Evolutionary conservation across 257 asterid species (phyloP).

Genomic region (Sherardia arvensis): DNA sequence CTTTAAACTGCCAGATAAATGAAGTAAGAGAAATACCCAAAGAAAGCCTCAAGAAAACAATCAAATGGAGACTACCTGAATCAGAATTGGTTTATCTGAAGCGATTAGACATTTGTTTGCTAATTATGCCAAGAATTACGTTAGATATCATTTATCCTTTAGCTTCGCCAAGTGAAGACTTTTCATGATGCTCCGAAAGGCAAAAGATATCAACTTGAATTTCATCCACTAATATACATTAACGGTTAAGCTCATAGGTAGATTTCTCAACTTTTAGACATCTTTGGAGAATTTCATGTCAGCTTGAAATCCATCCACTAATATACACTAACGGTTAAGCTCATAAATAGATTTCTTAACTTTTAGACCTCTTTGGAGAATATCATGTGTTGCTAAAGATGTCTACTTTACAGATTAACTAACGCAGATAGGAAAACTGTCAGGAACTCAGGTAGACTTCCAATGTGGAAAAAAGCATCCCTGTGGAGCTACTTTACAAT

Average conservation of each 20-base stretch:
- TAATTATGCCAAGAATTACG: too few relatives aligned
- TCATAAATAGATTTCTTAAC: background rate
- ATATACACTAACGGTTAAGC: too few relatives aligned
- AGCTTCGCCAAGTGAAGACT: background rate
- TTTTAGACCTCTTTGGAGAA: background rate
- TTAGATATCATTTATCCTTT: background rate
- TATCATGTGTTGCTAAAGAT: background rate
- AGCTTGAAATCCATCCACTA: background rate
- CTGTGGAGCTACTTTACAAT: background rate
- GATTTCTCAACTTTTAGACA: background rate
- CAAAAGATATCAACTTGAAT: background rate
- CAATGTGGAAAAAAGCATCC: background rate
- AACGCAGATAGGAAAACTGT: background rate
- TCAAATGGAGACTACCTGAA: too few relatives aligned
- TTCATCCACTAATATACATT: background rate
- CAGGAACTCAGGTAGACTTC: background rate
- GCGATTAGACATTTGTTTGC: too few relatives aligned
- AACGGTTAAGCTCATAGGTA: background rate
- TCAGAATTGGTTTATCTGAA: too few relatives aligned
- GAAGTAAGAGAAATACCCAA: background rate
- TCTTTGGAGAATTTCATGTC: too few relatives aligned
- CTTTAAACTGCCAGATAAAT: background rate
- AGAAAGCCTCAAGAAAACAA: background rate
- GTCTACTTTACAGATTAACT: background rate
- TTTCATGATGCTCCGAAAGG: background rate